Evolutionary conservation across 2,329 filamentous ascomycete species (phyloP).

Genomic region (Remersonia thermophila): DNA sequence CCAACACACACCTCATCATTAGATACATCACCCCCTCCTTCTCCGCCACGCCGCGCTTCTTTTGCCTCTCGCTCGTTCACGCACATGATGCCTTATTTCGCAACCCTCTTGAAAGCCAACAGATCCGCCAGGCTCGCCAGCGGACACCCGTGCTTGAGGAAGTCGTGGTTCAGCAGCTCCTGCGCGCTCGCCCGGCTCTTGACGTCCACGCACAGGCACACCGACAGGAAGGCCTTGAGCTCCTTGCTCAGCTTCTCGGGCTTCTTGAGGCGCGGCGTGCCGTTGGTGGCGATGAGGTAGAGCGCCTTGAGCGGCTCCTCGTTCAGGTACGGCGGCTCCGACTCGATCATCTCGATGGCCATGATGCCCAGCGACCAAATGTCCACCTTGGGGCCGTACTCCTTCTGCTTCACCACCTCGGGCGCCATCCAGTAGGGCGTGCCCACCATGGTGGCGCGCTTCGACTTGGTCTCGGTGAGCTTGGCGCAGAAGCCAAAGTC

Average conservation of each 20-base stretch:
- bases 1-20: no score
- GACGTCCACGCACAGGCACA: slow-evolving; percentile 93
- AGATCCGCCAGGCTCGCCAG: slow-evolving; percentile 73
- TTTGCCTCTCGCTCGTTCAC: no score
- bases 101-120: slow-evolving; percentile 71
- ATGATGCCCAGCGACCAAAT: slow-evolving; percentile 99
- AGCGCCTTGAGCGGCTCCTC: slow-evolving; percentile 95
- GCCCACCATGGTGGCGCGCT: slow-evolving; percentile 97
- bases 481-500: slow-evolving; percentile 99
- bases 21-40: not conserved
- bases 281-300: slow-evolving; percentile 95
- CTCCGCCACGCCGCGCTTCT: slow-evolving; percentile 3
- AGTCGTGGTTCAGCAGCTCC: slow-evolving; percentile 84
- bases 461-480: slow-evolving; percentile 89
- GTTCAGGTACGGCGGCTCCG: slow-evolving; percentile 93
- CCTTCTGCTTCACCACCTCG: slow-evolving; percentile 98
- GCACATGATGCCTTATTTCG: slow-evolving; percentile 48
- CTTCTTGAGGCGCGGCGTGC: slow-evolving; percentile 93
- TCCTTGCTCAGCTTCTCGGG: slow-evolving; percentile 97
- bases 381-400: slow-evolving; percentile 95
- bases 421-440: slow-evolving; percentile 99
- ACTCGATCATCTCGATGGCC: slow-evolving; percentile 99
- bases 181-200: slow-evolving; percentile 84
- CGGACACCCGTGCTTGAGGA: slow-evolving; percentile 83
- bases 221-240: slow-evolving; percentile 90